Conservation (phyloP, 371 early-diverging fungal species). For the Umbelopsis sp. region DNA sequence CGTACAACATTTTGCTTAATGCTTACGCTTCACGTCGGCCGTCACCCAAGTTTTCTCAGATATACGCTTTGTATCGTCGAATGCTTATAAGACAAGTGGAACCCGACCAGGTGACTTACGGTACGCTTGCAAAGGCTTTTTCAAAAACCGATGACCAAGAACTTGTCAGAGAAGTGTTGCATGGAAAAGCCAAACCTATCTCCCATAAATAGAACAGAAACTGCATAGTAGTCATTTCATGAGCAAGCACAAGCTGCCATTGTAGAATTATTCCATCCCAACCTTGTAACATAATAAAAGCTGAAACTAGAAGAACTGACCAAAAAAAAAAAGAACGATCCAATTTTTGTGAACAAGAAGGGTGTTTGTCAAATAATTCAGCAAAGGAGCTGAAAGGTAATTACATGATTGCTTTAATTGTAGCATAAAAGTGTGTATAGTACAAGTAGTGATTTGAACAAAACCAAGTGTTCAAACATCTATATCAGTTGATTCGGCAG, state of each 20-base stretch:
- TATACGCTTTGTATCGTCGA: slow-evolving; percentile 29
- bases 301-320: neutral
- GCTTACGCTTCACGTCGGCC: slow-evolving; percentile 64
- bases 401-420: slow-evolving; percentile 4
- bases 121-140: slow-evolving; percentile 79
- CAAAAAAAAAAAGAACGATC: neutral
- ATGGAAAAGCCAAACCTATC: slow-evolving; percentile 40
- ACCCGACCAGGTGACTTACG: slow-evolving; percentile 78
- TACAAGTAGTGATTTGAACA: slow-evolving; percentile 3
- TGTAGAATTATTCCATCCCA: slow-evolving; percentile 7
- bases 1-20: slow-evolving; percentile 76
- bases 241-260: neutral
- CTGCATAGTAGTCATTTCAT: neutral
- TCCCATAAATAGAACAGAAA: slow-evolving; percentile 16
- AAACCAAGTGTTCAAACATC: slow-evolving; percentile 23
- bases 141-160: slow-evolving; percentile 61
- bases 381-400: neutral
- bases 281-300: slow-evolving; percentile 7
- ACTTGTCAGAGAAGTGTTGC: slow-evolving; percentile 38
- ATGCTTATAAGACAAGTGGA: slow-evolving; percentile 55
- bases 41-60: slow-evolving; percentile 30
- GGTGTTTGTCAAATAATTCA: too few relatives aligned
- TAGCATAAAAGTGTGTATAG: neutral
- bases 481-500: slow-evolving; percentile 23
- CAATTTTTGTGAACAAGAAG: too few relatives aligned